These are phyloP conservation scores for Orbilia brochopaga DNA, from an alignment of 2,329 filamentous ascomycete genomes.

Conservation along the genomic window DNA sequence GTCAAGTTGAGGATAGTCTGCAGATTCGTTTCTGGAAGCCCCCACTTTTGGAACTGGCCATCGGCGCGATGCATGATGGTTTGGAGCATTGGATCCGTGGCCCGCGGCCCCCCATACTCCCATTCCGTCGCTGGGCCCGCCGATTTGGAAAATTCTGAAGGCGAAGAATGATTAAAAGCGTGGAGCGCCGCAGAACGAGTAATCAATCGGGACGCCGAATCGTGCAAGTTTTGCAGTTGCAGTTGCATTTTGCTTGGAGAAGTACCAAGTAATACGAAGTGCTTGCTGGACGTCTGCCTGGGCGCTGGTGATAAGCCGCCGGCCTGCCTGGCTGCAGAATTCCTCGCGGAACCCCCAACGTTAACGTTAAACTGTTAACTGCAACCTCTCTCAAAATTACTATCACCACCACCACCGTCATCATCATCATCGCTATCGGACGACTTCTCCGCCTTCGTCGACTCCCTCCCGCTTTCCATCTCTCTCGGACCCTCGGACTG, in stretches of 20 bases:
- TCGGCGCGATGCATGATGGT: not conserved
- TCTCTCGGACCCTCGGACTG: not conserved
- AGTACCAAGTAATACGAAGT: conserved; percentile 2
- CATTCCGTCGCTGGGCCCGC: not conserved
- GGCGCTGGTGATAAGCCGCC: not conserved
- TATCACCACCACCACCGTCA: too few relatives aligned
- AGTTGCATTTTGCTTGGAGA: too few relatives aligned
- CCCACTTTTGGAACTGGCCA: not conserved
- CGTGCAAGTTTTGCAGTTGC: too few relatives aligned
- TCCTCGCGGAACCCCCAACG: too few relatives aligned
- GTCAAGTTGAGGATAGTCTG: conserved; percentile 9
- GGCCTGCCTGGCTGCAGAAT: not conserved
- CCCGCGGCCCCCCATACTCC: not conserved
- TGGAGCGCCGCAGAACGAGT: not conserved
- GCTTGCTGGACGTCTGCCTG: not conserved
- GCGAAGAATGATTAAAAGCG: not conserved
- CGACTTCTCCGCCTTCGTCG: not conserved
- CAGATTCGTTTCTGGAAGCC: not conserved
- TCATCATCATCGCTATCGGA: not conserved
- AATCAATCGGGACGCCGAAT: too few relatives aligned
- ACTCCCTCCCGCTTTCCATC: not conserved
- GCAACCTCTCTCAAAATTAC: too few relatives aligned
- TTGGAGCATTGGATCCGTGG: not conserved
- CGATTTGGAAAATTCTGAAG: conserved; percentile 1
- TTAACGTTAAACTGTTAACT: too few relatives aligned